Evolutionary conservation across 306 rosid species (phyloP), one percentile per base, ranked within the genome.

Genomic region (Rosa rugosa): DNA sequence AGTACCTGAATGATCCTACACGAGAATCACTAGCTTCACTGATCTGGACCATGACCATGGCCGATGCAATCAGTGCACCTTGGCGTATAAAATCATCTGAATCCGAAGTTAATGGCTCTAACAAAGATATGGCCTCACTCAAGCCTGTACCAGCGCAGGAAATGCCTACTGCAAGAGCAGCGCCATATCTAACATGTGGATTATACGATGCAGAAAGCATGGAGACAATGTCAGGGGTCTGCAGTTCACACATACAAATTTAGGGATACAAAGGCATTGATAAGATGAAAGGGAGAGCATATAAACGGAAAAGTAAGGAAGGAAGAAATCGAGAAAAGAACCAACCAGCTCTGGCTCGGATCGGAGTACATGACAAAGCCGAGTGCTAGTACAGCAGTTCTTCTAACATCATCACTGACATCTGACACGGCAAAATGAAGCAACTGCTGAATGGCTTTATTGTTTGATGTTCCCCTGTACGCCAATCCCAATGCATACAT

Each of bases 401-500:
- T 94, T 85, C 98, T 87, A 41, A 94, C 98, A 85, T 94, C 98
- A 83, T 94, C 98, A 64, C 97, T 94, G 84, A 94, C 97, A 86
- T 94, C 98, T 54, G 97, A 94, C 25, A 92, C 97, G 49, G 98
- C 98, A 88, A 94, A 94, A 81, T 92, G 98, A 49, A 94, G 92
- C 75, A 94, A 81, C 86, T 92, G 92, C 20, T 97, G 93, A 76
- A 94, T 94, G 68, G 97, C 98, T 84, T 94, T 94, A 81, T 92
- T 94, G 87, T 94, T 94, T 76, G 97, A 97, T 11, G 97, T 94
- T 71, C 97, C 97, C 6, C 93, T 80, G 41, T 94, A 94, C 27
- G 97, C 98, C 88, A 94, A 82, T 69, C 97, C 98, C 85, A 94
- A 84, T 6, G 98, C 98, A 77, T 94, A 94, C 98, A 94, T 94